Evolutionary conservation across 2,329 filamentous ascomycete genomes (phyloP).

Genomic region (Stachybotrys chlorohalonatus): DNA sequence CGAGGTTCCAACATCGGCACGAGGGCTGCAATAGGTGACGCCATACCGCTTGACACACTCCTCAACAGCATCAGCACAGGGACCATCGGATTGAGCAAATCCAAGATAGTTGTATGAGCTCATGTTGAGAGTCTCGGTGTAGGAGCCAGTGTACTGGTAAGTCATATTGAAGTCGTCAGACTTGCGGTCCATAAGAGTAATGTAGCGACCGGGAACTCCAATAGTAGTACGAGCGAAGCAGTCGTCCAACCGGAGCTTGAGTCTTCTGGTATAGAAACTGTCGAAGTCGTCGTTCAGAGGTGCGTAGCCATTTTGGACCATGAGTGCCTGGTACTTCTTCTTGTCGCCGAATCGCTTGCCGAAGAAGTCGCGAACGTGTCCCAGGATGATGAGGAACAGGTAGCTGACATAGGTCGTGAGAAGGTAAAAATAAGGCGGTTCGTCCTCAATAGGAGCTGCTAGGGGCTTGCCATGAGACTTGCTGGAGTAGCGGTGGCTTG

Average conservation of each 20-base stretch:
- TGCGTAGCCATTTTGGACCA: constrained; percentile 79
- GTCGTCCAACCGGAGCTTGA: constrained; percentile 94
- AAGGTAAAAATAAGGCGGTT: constrained; percentile 93
- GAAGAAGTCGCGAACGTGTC: constrained; percentile 94
- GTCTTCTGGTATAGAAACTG: constrained; percentile 88
- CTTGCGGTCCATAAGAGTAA: constrained; percentile 83
- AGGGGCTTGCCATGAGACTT: constrained; percentile 75
- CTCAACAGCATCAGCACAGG: constrained; percentile 89
- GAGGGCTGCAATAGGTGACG: constrained; percentile 71
- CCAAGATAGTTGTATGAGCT: constrained; percentile 99
- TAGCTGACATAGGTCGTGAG: constrained; percentile 98
- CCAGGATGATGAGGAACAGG: constrained; percentile 87
- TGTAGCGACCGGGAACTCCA: constrained; percentile 87
- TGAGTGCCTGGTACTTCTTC: constrained; percentile 72
- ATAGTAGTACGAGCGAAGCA: constrained; percentile 90
- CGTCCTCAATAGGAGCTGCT: constrained; percentile 79
- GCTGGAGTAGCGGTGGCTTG: constrained; percentile 81
- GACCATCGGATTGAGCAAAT: constrained; percentile 94
- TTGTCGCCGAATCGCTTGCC: constrained; percentile 88
- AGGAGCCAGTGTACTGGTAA: constrained; percentile 82
- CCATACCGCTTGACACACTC: constrained; percentile 78
- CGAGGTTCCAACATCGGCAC: constrained; percentile 75
- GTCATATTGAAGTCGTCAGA: constrained; percentile 87
- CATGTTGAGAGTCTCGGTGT: constrained; percentile 93
- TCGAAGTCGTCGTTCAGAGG: constrained; percentile 97